Conservation (phyloP, 257 asterid genomes). For the Buddleja alternifolia region DNA sequence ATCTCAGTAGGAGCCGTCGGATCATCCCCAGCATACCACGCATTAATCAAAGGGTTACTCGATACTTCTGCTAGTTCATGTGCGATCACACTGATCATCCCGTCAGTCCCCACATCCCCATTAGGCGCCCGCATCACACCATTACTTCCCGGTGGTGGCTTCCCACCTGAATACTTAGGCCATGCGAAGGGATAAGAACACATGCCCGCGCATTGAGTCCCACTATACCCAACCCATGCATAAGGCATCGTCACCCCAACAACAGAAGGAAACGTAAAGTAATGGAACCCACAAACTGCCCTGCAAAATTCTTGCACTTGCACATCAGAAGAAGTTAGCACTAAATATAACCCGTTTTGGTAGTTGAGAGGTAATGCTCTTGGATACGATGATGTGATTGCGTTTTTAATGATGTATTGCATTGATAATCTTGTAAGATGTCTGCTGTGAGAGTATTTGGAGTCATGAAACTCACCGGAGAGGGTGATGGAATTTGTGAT, state of each 20-base stretch:
- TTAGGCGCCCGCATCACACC: conserved; percentile 62
- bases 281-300: conserved; percentile 80
- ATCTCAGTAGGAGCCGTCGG: conserved; percentile 75
- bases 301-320: conserved; percentile 72
- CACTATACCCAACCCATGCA: conserved; percentile 80
- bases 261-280: conserved; percentile 68
- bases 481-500: conserved; percentile 43
- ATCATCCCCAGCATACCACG: conserved; percentile 81
- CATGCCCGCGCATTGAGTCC: conserved; percentile 68
- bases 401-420: conserved; percentile 56
- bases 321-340: conserved; percentile 62
- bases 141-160: conserved; percentile 33
- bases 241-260: conserved; percentile 74
- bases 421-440: conserved; percentile 55
- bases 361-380: conserved; percentile 47
- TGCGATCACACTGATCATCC: conserved; percentile 86
- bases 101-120: conserved; percentile 66
- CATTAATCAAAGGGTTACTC: conserved; percentile 69
- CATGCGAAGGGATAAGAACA: conserved; percentile 79
- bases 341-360: conserved; percentile 56
- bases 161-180: conserved; percentile 46
- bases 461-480: conserved; percentile 56
- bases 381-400: conserved; percentile 31
- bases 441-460: conserved; percentile 55
- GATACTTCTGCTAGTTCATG: conserved; percentile 83